Evolutionary conservation across 441 rosid genomes (phyloP), one percentile per base, ranked within the genome.

Genomic region (Mallotus japonicus): DNA sequence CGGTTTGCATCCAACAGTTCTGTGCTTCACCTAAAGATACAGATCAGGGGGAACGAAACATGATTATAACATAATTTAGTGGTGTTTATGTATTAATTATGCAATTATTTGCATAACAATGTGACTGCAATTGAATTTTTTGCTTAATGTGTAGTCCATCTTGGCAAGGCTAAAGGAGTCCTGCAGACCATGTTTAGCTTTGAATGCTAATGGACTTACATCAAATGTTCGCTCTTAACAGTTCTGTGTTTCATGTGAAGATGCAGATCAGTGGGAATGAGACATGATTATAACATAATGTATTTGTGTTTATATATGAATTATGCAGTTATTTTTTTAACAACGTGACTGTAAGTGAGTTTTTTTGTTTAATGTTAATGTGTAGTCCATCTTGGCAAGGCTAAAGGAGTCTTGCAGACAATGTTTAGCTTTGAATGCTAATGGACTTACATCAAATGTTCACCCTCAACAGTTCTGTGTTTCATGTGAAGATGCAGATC

Each of bases 351-450:
- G 15, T 50, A 4, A 50, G 2, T 12, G 54, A 65, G 24, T 58
- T 28, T 28, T 22, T 15, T 22, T 1, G 15, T 46, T 66, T 14
- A 65, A 28, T 40, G 19, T 40, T 6, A 65, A 28, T 40, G 19
- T 40, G 24, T 6, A 72, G 82, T 75, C 83, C 76, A 83, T 85
- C 84, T 83, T 83, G 80, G 79, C 79, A 62, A 73, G 77, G 81
- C 68, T 73, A 68, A 72, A 42, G 8, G 49, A 69, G 65, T 70
- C 80, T 57, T 64, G 24, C 8, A 1, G 80, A 61, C 84, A 69
- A 75, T 86, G 88, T 70, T 73, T 83, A 81, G 87, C 69, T 90
- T 87, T 85, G 85, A 84, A 83, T 90, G 91, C 85, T 78, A 80
- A 81, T 80, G 87, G 86, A 85, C 86, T 76, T 13, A 61, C 22